Evolutionary conservation across 2,329 filamentous ascomycete genomes (phyloP).

Genomic region (Domatiomyces globalis): DNA sequence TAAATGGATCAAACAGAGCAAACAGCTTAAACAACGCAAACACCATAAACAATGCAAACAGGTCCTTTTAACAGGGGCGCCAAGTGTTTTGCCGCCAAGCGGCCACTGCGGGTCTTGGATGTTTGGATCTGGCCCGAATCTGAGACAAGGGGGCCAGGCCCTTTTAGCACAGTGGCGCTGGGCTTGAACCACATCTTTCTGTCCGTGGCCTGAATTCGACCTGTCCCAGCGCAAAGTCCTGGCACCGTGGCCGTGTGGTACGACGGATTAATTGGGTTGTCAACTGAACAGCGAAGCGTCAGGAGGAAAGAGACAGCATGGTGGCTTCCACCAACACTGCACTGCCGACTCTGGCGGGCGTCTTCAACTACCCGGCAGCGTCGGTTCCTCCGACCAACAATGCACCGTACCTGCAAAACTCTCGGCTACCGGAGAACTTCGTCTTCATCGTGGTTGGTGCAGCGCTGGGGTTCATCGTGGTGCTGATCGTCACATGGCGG

Average conservation of each 20-base stretch:
- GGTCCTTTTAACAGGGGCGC: too few relatives aligned
- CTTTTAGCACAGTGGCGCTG: background rate
- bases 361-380: constrained; percentile 53
- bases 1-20: background rate
- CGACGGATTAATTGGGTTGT: background rate
- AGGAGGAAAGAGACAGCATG: constrained; percentile 5
- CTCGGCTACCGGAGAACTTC: constrained; percentile 73
- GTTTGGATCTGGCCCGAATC: background rate
- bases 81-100: background rate
- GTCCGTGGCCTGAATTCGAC: too few relatives aligned
- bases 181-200: too few relatives aligned
- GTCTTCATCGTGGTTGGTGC: constrained; percentile 93
- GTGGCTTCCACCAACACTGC: constrained; percentile 9
- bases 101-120: background rate
- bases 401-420: constrained; percentile 86
- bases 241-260: background rate
- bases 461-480: constrained; percentile 66
- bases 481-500: constrained; percentile 78
- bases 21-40: too few relatives aligned
- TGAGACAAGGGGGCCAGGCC: background rate
- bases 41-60: too few relatives aligned
- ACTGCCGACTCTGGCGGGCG: constrained; percentile 43
- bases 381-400: constrained; percentile 67
- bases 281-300: background rate
- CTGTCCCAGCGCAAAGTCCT: background rate